Base-by-base conservation (phyloP, 2,329 filamentous ascomycete genomes). In the Phaeosphaeriaceae sp. region DNA sequence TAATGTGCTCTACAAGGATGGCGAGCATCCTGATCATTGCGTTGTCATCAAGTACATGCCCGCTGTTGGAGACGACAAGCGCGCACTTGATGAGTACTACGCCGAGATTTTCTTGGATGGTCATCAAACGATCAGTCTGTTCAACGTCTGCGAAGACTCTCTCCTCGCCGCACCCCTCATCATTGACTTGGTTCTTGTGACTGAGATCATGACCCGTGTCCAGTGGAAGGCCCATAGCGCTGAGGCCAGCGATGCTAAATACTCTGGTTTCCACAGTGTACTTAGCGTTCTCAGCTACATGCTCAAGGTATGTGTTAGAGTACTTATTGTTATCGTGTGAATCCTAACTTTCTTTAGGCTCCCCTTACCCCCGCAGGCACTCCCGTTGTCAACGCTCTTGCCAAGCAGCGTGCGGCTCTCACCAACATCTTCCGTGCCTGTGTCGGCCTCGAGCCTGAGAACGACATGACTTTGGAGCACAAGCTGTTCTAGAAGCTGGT, bases 1-100 rank as follows among this genome's bases (percentile, higher is more conserved):
- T 81, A 81, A 78, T 42, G 87, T 97, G 41, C 83, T 99, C 48
- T 99, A 99, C 82, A 86, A 88, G 77, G 81, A 90, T 68, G 92
- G 87, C 64, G 94, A 99, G 80, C 92, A 97, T 76, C 94, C 94
- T 2, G 92, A 99, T 74, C 94, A 99, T 81, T 95, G 90, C 52
- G 94, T 99, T 52, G 94, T 99, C 65, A 99, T 99, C 86, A 99
- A 99, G 85, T 99, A 99, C 82, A 96, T 99, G 92, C 94, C 94
- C 29, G 91, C 92, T 57, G 94, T 99, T 40, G 94, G 94, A 56
- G 94, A 99, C 79, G 95, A 97, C 84, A 99, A 99, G 86, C 92
- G 94, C 72, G 94, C 94, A 46, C 83, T 99, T 46, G 94, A 99
- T 70, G 94, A 99, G 83, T 99, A 99, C 84, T 97, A 97, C 66